phyloP scores from a whole-genome alignment of 176 grass and related monocot genomes.

The Aegilops speltoides region DNA sequence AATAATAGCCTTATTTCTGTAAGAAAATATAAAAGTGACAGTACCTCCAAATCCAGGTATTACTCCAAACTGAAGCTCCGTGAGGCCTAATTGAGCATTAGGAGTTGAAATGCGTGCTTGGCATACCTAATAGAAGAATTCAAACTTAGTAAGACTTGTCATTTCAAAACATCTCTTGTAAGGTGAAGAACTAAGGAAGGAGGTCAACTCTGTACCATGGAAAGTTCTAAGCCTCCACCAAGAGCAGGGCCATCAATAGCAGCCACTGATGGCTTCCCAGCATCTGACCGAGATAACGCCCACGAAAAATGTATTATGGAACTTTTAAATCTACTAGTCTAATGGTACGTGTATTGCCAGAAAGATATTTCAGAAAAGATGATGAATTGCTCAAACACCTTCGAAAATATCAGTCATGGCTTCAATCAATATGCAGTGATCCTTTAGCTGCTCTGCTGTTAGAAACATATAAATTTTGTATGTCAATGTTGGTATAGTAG shows the following conservation, averaged over 20 bases:
- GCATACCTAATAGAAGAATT: slow-evolving; percentile 60
- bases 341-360: neutral
- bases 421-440: slow-evolving; percentile 68
- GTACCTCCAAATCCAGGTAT: slow-evolving; percentile 94
- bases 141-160: neutral
- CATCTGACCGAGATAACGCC: neutral
- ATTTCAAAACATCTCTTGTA: neutral
- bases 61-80: slow-evolving; percentile 82
- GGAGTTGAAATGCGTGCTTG: slow-evolving; percentile 90
- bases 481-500: neutral
- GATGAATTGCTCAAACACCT: slow-evolving; percentile 50
- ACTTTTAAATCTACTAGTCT: neutral
- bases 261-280: slow-evolving; percentile 78
- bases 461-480: slow-evolving; percentile 4
- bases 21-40: neutral
- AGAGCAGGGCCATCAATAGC: slow-evolving; percentile 89
- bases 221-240: slow-evolving; percentile 90
- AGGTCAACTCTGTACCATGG: slow-evolving; percentile 60
- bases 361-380: neutral
- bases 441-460: slow-evolving; percentile 59
- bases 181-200: neutral
- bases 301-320: neutral
- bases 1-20: neutral
- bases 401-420: slow-evolving; percentile 70
- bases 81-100: slow-evolving; percentile 64